Evolutionary conservation across 2,329 filamentous ascomycete genomes (phyloP), one percentile per base, ranked within the genome.

Genomic region (Xylariaceae sp.): DNA sequence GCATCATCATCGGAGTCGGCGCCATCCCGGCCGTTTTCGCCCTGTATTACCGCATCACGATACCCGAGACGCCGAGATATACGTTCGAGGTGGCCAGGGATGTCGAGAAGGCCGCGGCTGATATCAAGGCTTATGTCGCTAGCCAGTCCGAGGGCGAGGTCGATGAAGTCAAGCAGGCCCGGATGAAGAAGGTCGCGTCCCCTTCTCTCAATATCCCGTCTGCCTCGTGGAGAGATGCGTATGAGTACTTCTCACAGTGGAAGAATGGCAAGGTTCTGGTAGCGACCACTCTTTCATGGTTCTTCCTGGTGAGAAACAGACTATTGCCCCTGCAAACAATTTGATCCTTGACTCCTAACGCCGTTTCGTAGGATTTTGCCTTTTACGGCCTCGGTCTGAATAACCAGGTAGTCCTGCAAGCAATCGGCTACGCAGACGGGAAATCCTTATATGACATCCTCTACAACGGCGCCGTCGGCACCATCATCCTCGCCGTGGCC

Each of bases 41-140:
- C 9, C 70, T 92, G n/a, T 90, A 89, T 63, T 92, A 86, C 65
- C 83, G 86, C 46, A 74, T 92, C 36, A 90, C 85, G 15, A 89
- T 92, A 42, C 86, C 86, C 7, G 87, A 92, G 65, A 89, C 86
- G 3, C 85, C 85, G 26, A 77, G 85, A 26, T 90, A 89, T 60
- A 89, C 85, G 1, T 88, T 89, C 51, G 86, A 92, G 59, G 78
- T 92, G 2, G 73, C 78, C 18, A 81, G 79, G 42, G 85, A 92
- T 54, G 71, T 86, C 19, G 75, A 85, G 60, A 85, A 87, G 64
- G 86, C 78, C 19, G 79, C 82, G 41, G 79, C 78, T 9, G 86
- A 90, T 51, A 78, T 85, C 50, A 77, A 78, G 51, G 73, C 73
- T 6, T 78, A 76, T 38, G 64, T 76, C 41, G 56, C 67, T 1